Evolutionary conservation across 2,329 filamentous ascomycete species (phyloP).

Genomic region (Furcasterigmium furcatum): DNA sequence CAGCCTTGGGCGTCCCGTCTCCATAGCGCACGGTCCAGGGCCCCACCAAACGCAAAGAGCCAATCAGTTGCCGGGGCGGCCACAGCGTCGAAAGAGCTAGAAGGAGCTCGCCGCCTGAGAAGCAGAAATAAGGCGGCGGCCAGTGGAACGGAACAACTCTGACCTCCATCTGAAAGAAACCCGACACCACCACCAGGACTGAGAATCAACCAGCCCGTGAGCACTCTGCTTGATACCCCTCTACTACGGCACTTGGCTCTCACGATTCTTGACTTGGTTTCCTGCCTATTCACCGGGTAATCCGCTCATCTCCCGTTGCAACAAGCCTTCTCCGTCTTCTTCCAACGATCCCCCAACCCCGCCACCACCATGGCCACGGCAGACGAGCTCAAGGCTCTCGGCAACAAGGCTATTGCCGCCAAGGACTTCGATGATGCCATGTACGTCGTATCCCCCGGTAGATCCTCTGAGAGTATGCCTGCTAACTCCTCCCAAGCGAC

Average conservation of each 20-base stretch:
- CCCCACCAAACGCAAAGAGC: constrained; percentile 10
- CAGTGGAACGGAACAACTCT: background rate
- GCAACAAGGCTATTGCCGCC: constrained; percentile 96
- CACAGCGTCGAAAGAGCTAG: constrained; percentile 39
- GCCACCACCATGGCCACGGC: constrained; percentile 49
- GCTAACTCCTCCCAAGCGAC: constrained; percentile 53
- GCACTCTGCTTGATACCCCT: too few relatives aligned
- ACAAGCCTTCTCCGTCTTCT: too few relatives aligned
- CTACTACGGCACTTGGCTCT: too few relatives aligned
- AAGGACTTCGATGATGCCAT: constrained; percentile 96
- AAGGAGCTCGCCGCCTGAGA: constrained; percentile 26
- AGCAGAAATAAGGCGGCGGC: constrained; percentile 8
- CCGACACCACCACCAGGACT: too few relatives aligned
- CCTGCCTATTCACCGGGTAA: too few relatives aligned
- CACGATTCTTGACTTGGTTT: too few relatives aligned
- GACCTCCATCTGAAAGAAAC: background rate
- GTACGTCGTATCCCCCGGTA: constrained; percentile 52
- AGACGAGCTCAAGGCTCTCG: constrained; percentile 89
- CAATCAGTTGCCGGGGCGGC: constrained; percentile 23
- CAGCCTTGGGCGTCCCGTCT: too few relatives aligned
- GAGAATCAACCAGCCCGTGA: too few relatives aligned
- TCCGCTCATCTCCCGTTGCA: too few relatives aligned
- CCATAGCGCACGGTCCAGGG: too few relatives aligned
- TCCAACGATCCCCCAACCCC: too few relatives aligned
- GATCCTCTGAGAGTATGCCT: background rate